Conservation (phyloP, 2,329 filamentous ascomycete genomes). For the Botrytis fragariae region DNA sequence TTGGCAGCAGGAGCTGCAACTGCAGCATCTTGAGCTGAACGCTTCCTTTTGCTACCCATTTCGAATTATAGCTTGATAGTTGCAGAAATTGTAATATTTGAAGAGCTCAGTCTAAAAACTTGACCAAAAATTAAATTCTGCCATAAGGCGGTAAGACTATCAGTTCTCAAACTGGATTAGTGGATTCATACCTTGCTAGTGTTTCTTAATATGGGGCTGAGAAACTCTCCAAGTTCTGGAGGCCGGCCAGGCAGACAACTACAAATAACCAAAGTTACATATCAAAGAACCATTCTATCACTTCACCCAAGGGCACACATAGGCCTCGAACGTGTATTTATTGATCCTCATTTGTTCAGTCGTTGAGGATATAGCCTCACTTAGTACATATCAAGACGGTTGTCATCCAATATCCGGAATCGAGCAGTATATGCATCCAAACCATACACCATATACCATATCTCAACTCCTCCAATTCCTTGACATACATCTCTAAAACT, state of each 20-base stretch:
- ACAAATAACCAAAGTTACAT: neutral
- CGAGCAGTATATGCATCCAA: neutral
- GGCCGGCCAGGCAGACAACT: neutral
- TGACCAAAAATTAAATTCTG: conserved; percentile 21
- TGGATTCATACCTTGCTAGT: neutral
- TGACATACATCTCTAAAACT: no score
- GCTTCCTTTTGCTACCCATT: conserved; percentile 48
- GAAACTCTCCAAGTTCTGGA: neutral
- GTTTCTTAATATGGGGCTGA: neutral
- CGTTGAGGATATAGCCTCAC: neutral
- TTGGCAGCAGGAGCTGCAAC: conserved; percentile 29
- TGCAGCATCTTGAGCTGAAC: conserved; percentile 33
- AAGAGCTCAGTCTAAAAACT: conserved; percentile 9
- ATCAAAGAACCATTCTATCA: neutral
- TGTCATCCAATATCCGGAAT: neutral
- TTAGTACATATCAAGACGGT: no score
- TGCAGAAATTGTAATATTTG: neutral
- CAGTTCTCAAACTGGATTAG: neutral
- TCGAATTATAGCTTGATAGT: conserved; percentile 9
- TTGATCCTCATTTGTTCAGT: neutral
- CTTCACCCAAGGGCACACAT: neutral
- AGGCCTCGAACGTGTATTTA: neutral
- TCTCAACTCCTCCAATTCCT: neutral
- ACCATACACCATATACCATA: neutral
- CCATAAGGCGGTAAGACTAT: neutral